Percentiles rank a stretch among this genome's conserved stretches.
Conservation (phyloP, 2,329 filamentous ascomycete genomes). For the Ophiostoma australiae region DNA sequence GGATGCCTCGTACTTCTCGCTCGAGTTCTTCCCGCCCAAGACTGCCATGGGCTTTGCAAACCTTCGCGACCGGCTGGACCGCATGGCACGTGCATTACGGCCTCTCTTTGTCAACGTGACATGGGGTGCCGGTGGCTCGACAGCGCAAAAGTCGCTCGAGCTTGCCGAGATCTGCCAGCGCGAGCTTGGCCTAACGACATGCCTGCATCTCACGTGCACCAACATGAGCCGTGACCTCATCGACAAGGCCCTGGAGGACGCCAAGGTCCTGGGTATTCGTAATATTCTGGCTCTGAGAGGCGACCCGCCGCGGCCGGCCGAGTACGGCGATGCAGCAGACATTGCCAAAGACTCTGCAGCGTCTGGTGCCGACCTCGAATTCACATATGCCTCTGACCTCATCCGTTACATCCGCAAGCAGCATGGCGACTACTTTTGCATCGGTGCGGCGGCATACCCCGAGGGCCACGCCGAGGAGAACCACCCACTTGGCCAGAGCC, state of each 20-base stretch:
- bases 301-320: slow-evolving; percentile 82
- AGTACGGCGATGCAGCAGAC: slow-evolving; percentile 59
- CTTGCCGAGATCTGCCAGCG: slow-evolving; percentile 92
- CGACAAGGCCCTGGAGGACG: slow-evolving; percentile 84
- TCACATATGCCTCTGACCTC: slow-evolving; percentile 82
- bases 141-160: slow-evolving; percentile 83
- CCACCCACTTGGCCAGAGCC: slow-evolving; percentile 63
- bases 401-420: slow-evolving; percentile 81
- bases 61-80: slow-evolving; percentile 83
- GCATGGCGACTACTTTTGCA: slow-evolving; percentile 91
- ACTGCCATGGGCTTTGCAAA: slow-evolving; percentile 79
- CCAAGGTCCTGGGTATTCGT: slow-evolving; percentile 81
- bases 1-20: slow-evolving; percentile 81
- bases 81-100: slow-evolving; percentile 86
- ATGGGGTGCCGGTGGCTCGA: slow-evolving; percentile 94
- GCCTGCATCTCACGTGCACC: slow-evolving; percentile 92
- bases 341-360: slow-evolving; percentile 43
- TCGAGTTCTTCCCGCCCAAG: slow-evolving; percentile 99
- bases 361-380: slow-evolving; percentile 65
- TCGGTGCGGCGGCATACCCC: slow-evolving; percentile 91
- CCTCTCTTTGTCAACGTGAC: slow-evolving; percentile 96
- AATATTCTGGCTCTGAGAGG: slow-evolving; percentile 91
- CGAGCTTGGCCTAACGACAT: slow-evolving; percentile 87
- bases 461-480: slow-evolving; percentile 92
- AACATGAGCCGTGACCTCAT: slow-evolving; percentile 88